Percentiles rank a stretch among this genome's conserved stretches.
Conservation (phyloP, 768 basidiomycete species). For the Rickenella mellea region DNA sequence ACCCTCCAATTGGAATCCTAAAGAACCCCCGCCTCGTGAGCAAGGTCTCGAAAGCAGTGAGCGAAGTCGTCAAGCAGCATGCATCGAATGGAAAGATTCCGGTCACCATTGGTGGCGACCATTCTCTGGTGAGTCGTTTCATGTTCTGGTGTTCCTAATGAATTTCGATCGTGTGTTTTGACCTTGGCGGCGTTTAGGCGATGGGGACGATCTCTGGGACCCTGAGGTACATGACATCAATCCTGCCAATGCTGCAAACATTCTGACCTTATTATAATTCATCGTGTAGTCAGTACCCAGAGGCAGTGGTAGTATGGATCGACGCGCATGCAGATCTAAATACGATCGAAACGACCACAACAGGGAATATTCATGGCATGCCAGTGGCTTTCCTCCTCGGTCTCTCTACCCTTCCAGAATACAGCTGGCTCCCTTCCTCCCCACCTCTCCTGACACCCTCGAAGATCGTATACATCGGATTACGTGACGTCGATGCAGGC, state of each 20-base stretch:
- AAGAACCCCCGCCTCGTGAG: conserved; percentile 89
- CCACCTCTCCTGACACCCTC: conserved; percentile 59
- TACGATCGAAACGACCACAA: conserved; percentile 61
- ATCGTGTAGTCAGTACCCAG: conserved; percentile 50
- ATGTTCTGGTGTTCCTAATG: background rate
- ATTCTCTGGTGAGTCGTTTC: conserved; percentile 62
- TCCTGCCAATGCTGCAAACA: background rate
- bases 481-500: conserved; percentile 84
- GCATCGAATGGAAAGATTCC: conserved; percentile 73
- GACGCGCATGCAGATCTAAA: conserved; percentile 99
- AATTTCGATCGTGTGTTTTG: conserved; percentile 1
- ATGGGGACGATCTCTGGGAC: conserved; percentile 95
- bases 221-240: conserved; percentile 40
- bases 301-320: conserved; percentile 89
- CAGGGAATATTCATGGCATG: conserved; percentile 97
- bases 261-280: background rate
- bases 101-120: conserved; percentile 91
- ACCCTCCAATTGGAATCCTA: conserved; percentile 80
- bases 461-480: conserved; percentile 90
- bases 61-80: conserved; percentile 66
- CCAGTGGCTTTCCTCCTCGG: conserved; percentile 88
- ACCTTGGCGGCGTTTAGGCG: conserved; percentile 33
- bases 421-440: conserved; percentile 34
- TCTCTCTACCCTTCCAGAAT: conserved; percentile 39
- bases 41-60: conserved; percentile 69